phyloP scores from a whole-genome alignment of 108 stramenopile genomes.

The Skeletonema menzelii region DNA sequence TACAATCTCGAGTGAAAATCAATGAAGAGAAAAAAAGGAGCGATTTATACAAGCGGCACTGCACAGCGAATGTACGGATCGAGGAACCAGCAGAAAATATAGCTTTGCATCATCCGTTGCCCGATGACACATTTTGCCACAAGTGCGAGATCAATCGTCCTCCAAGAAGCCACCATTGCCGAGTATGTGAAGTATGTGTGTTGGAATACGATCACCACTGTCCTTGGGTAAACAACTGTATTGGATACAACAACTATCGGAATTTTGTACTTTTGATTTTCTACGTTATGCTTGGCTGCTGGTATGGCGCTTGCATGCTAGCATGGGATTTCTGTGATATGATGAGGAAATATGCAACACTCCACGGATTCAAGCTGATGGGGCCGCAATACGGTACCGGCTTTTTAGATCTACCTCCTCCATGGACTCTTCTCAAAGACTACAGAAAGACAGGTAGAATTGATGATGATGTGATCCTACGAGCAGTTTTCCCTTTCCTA shows the following conservation, averaged over 20 bases:
- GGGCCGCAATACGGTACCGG: constrained; percentile 56
- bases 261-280: constrained; percentile 66
- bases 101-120: constrained; percentile 38
- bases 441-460: constrained; percentile 34
- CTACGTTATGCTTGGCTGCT: constrained; percentile 63
- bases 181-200: constrained; percentile 68
- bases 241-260: constrained; percentile 89
- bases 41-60: constrained; percentile 13
- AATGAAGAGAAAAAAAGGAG: constrained; percentile 6
- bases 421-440: constrained; percentile 32
- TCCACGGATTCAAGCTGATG: constrained; percentile 54
- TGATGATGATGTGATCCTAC: constrained; percentile 37
- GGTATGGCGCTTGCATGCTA: constrained; percentile 64
- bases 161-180: constrained; percentile 83
- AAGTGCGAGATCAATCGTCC: constrained; percentile 66
- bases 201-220: constrained; percentile 96
- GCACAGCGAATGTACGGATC: neutral
- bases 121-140: constrained; percentile 51
- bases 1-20: constrained; percentile 3
- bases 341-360: constrained; percentile 42
- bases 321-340: constrained; percentile 49
- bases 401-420: constrained; percentile 64
- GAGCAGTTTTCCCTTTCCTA: constrained; percentile 44
- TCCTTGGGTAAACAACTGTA: constrained; percentile 97
- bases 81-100: neutral